These are phyloP conservation scores for Lathyrus tuberosus DNA, from an alignment of 306 rosid genomes.

Conservation along the genomic window DNA sequence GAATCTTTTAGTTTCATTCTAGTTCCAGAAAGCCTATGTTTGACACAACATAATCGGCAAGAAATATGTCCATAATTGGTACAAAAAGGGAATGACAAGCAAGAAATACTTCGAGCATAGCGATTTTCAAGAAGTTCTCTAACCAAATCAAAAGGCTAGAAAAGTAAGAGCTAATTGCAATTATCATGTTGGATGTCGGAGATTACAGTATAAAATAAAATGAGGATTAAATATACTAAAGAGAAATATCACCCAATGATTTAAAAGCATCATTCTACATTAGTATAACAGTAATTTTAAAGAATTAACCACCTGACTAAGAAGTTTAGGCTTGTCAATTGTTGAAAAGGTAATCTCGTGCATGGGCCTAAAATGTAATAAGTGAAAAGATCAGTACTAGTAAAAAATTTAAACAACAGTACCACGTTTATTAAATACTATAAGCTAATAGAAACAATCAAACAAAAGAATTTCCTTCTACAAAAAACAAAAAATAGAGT, in stretches of 20 bases:
- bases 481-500: conserved; percentile 9
- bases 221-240: background rate
- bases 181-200: conserved; percentile 27
- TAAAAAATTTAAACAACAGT: conserved; percentile 27
- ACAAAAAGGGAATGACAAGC: conserved; percentile 23
- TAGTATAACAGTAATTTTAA: background rate
- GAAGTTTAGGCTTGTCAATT: conserved; percentile 91
- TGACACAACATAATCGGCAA: conserved; percentile 25
- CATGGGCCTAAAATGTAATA: conserved; percentile 74
- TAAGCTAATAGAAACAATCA: too few relatives aligned
- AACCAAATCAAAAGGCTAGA: conserved; percentile 31
- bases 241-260: conserved; percentile 31
- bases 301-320: conserved; percentile 83
- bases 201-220: conserved; percentile 31
- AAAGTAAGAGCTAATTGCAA: conserved; percentile 26
- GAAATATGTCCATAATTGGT: conserved; percentile 22
- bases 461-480: background rate
- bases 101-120: conserved; percentile 30
- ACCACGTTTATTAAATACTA: conserved; percentile 15
- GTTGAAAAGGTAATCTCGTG: conserved; percentile 98
- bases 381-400: conserved; percentile 33
- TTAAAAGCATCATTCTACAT: conserved; percentile 15
- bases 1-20: background rate
- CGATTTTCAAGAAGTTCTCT: conserved; percentile 31
- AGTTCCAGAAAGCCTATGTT: conserved; percentile 31